These are phyloP conservation scores for Beta corolliflora DNA, from an alignment of 179 eudicot species.

Conservation along the genomic window DNA sequence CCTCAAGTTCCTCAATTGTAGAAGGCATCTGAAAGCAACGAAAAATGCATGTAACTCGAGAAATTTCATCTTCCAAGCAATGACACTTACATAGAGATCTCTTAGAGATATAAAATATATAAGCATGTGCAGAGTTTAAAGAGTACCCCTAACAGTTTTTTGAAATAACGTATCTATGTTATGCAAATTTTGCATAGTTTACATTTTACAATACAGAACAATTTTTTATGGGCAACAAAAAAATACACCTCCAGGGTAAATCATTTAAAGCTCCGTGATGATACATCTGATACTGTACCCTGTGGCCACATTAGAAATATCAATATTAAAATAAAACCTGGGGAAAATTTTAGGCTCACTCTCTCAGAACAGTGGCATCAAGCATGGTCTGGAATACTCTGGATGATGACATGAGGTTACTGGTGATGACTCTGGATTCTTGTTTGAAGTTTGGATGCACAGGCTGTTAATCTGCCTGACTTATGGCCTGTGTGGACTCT, in stretches of 20 bases:
- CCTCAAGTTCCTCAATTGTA: conserved; percentile 88
- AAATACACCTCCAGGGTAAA: not conserved
- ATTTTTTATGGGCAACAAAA: not conserved
- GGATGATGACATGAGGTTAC: not conserved
- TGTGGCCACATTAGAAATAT: not conserved
- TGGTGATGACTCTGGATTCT: not conserved
- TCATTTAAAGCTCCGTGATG: not conserved
- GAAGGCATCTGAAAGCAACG: conserved; percentile 70
- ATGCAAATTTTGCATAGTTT: not conserved
- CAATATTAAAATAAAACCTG: not conserved
- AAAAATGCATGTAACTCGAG: conserved; percentile 7
- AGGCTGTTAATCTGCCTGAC: not conserved
- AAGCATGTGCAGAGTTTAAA: not conserved
- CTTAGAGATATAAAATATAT: not conserved
- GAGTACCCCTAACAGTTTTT: not conserved
- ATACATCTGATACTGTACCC: not conserved
- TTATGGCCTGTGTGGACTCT: not conserved
- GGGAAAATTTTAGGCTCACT: not conserved
- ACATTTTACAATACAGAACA: not conserved
- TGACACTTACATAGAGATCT: not conserved
- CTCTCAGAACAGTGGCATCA: not conserved
- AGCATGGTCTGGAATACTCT: not conserved
- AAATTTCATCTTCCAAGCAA: not conserved
- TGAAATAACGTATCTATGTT: not conserved
- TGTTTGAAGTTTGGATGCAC: not conserved